A percentile compares a stretch with the other conserved stretches of the same genome.
Conservation (phyloP, 2,329 filamentous ascomycete species). For the Ceratocystis harringtonii region DNA sequence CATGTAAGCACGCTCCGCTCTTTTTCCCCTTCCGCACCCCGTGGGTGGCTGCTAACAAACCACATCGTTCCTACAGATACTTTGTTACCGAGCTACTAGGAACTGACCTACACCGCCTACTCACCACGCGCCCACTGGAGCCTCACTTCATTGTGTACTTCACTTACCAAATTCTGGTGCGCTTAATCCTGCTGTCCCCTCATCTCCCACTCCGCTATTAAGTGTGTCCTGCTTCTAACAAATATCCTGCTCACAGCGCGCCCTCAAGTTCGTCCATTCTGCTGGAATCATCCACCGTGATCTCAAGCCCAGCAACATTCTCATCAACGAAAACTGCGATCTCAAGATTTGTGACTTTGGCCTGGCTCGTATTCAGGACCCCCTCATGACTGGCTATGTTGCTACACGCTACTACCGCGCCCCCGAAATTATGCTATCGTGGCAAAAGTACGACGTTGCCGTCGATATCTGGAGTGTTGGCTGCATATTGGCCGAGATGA, state of each 20-base stretch:
- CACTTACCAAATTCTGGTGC: slow-evolving; percentile 93
- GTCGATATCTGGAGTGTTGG: slow-evolving; percentile 99
- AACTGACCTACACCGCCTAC: slow-evolving; percentile 85
- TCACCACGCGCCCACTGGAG: slow-evolving; percentile 90
- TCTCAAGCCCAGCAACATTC: slow-evolving; percentile 95
- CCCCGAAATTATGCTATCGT: slow-evolving; percentile 99
- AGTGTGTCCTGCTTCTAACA: background rate
- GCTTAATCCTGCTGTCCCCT: slow-evolving; percentile 22
- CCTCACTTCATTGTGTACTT: slow-evolving; percentile 99
- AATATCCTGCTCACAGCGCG: slow-evolving; percentile 44
- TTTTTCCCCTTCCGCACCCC: background rate
- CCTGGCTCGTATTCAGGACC: slow-evolving; percentile 91
- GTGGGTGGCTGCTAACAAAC: slow-evolving; percentile 7
- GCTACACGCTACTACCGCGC: slow-evolving; percentile 97
- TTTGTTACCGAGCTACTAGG: slow-evolving; percentile 96
- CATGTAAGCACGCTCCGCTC: slow-evolving; percentile 47
- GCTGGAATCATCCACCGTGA: slow-evolving; percentile 96
- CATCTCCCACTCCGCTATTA: background rate
- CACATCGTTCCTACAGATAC: slow-evolving; percentile 44
- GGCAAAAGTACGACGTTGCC: slow-evolving; percentile 99
- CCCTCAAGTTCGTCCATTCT: slow-evolving; percentile 97
- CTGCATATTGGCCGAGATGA: slow-evolving; percentile 98
- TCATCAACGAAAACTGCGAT: slow-evolving; percentile 99
- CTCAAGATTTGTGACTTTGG: slow-evolving; percentile 99
- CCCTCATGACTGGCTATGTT: slow-evolving; percentile 98